Base-by-base conservation (phyloP, 352 stramenopile species). In the Aphanomyces euteiches region DNA sequence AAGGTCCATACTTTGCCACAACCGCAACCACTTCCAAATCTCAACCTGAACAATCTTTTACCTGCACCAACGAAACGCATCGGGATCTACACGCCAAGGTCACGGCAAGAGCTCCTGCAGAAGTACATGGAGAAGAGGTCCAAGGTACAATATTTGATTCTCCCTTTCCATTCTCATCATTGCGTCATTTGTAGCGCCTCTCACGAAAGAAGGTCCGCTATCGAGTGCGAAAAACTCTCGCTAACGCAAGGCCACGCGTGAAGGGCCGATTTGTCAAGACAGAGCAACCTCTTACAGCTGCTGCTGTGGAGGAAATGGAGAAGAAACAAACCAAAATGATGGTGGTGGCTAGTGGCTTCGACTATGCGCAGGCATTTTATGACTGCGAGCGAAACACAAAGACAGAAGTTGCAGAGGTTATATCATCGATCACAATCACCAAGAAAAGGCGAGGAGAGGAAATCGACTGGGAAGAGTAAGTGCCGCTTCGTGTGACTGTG, bases 251-350 rank as follows among this genome's bases (percentile, higher is more conserved):
- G 4, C 83, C 85, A 36, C 81, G 85, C 8, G 83, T 91, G 47
- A 93, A 90, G 74, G 85, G 85, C 47, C 83, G 85, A 21, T 93
- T 93, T 73, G 83, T 91, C 67, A 93, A 93, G 80, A 93, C 85
- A 4, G 80, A 87, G 78, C 78, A 85, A 71, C 82, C 85, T 47
- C 81, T 93, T 61, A 93, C 83, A 6, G 85, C 83, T 28, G 84
- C 82, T 28, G 60, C 54, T 7, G 50, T 71, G 15, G 50, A 71
- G 36, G 61, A 64, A 21, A 66, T 66, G 66, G 59, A 67, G 59
- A 67, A 67, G 59, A 19, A 21, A 10, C 38, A n/a, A 45, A 17
- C 12, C 12, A 37, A 28, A 28, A 37, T 37, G 37, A 43, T 37
- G 19, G 43, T 17, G 54, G 10, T n/a, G 7, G 28, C 17, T 7